These are phyloP conservation scores for Pseudocercospora cruenta DNA, from an alignment of 2,329 filamentous ascomycete genomes.

Conservation along the genomic window DNA sequence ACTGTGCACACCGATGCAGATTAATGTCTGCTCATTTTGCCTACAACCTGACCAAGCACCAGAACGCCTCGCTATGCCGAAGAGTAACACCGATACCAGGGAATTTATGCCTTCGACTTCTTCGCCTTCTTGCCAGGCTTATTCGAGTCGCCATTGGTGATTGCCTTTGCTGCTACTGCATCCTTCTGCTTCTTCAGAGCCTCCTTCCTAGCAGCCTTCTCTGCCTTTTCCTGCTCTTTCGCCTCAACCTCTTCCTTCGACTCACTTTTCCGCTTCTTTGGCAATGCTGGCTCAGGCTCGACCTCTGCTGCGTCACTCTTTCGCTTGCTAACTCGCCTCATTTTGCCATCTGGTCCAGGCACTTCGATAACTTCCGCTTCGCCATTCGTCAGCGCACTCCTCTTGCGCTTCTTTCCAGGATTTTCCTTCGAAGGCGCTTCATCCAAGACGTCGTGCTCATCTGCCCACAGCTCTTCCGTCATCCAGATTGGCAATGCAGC, in stretches of 20 bases:
- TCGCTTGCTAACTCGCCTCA: constrained; percentile 34
- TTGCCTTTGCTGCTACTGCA: constrained; percentile 19
- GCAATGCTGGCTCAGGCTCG: constrained; percentile 25
- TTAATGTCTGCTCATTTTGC: not conserved
- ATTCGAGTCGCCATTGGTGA: constrained; percentile 19
- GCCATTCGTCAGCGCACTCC: constrained; percentile 31
- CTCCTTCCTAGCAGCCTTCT: constrained; percentile 33
- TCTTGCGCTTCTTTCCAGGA: constrained; percentile 41
- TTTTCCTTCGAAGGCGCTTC: constrained; percentile 45
- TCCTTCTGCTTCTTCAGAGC: constrained; percentile 36
- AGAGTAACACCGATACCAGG: not conserved
- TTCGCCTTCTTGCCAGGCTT: constrained; percentile 16
- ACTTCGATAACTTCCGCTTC: constrained; percentile 35
- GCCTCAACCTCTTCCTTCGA: constrained; percentile 26
- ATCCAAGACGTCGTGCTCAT: constrained; percentile 71
- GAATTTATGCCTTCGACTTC: constrained; percentile 11
- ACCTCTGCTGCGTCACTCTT: constrained; percentile 23
- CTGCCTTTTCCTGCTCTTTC: constrained; percentile 26
- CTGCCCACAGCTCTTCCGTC: constrained; percentile 87
- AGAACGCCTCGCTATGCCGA: constrained; percentile 18
- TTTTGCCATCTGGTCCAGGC: constrained; percentile 39
- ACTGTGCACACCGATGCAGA: not conserved
- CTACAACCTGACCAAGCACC: not conserved
- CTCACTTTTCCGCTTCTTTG: constrained; percentile 38
- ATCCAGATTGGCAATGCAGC: constrained; percentile 92